Evolutionary conservation across 2,329 filamentous ascomycete species (phyloP).

Genomic region (Madurella mycetomatis): DNA sequence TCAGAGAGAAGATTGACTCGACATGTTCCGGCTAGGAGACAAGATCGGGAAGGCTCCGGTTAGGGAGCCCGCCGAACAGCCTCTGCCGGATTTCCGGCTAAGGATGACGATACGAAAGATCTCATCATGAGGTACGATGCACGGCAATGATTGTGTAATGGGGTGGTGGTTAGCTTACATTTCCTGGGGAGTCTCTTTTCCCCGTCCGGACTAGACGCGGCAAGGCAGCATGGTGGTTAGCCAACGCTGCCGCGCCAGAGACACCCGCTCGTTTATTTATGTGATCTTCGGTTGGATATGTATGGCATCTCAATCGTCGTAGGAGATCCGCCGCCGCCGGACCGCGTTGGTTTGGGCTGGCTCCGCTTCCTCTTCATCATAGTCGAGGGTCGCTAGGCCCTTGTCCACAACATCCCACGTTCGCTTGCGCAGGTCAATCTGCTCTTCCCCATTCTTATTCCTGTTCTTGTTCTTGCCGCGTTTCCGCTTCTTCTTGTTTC

Average conservation of each 20-base stretch:
- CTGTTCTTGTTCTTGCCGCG: constrained; percentile 31
- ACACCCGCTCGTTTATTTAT: neutral
- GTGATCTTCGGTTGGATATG: neutral
- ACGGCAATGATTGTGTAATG: neutral
- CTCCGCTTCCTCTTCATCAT: constrained; percentile 43
- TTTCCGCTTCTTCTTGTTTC: constrained; percentile 29
- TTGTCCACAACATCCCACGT: constrained; percentile 64
- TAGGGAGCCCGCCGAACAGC: constrained; percentile 1
- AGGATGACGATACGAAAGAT: constrained; percentile 91
- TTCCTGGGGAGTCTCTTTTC: constrained; percentile 3
- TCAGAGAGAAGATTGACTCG: constrained; percentile 52
- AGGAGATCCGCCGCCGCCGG: constrained; percentile 44
- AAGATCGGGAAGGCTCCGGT: constrained; percentile 3
- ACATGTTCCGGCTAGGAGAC: constrained; percentile 32
- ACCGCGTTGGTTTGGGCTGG: constrained; percentile 27
- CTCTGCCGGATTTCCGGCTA: constrained; percentile 64
- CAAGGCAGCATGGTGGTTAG: neutral
- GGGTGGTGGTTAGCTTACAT: constrained; percentile 15
- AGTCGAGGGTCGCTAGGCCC: constrained; percentile 57
- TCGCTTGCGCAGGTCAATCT: constrained; percentile 56
- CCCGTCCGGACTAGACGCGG: neutral
- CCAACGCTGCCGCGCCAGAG: neutral
- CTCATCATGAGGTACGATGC: constrained; percentile 64
- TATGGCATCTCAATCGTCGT: constrained; percentile 36
- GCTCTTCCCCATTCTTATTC: constrained; percentile 35